Evolutionary conservation across 345 rosid species (phyloP).

Genomic region (Lagerstroemia speciosa): DNA sequence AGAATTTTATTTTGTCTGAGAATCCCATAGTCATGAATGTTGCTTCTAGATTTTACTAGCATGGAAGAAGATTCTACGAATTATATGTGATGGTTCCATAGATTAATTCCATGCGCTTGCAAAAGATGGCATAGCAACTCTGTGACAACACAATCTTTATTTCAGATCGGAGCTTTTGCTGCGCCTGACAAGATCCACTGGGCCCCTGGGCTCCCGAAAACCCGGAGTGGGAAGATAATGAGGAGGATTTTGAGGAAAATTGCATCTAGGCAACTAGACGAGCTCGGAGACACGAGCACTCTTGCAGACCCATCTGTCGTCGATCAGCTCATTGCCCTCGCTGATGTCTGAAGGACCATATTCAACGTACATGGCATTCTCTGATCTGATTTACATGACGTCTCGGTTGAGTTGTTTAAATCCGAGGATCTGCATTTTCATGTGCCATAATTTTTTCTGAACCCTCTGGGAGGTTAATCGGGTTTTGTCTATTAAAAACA

Average conservation of each 20-base stretch:
- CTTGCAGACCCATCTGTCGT: conserved; percentile 88
- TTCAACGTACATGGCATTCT: neutral
- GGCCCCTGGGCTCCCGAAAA: conserved; percentile 92
- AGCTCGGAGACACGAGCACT: conserved; percentile 93
- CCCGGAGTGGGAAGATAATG: conserved; percentile 99
- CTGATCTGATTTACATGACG: neutral
- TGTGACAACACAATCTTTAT: neutral
- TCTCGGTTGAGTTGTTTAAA: neutral
- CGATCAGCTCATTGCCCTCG: conserved; percentile 65
- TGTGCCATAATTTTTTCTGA: neutral
- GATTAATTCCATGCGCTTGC: neutral
- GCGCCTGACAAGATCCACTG: conserved; percentile 92
- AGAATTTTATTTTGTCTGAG: too few relatives aligned
- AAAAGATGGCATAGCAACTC: neutral
- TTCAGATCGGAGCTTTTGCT: conserved; percentile 92
- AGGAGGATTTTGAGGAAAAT: conserved; percentile 89
- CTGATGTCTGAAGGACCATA: conserved; percentile 29
- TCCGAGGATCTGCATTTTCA: neutral
- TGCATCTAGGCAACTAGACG: conserved; percentile 77
- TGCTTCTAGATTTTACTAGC: too few relatives aligned
- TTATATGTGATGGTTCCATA: neutral
- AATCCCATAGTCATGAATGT: too few relatives aligned
- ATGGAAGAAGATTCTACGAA: too few relatives aligned
- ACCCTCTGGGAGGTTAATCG: too few relatives aligned
- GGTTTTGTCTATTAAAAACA: neutral